Conservation (phyloP, 352 stramenopile species). For the Elongisporangium anandrum region DNA sequence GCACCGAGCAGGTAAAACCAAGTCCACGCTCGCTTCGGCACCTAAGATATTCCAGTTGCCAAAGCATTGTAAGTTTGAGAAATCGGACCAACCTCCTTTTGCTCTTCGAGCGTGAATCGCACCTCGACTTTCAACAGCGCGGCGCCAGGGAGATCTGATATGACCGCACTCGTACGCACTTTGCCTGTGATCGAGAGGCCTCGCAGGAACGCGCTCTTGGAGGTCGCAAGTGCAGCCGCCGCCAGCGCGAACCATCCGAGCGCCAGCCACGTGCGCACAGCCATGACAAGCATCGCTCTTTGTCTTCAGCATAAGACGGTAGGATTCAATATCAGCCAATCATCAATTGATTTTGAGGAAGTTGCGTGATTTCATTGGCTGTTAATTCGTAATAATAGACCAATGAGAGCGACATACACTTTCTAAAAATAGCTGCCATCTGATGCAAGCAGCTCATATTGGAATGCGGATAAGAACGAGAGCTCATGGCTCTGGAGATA, state of each 20-base stretch:
- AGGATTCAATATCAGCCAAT: not conserved
- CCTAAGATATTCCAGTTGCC: not conserved
- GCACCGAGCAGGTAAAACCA: conserved; percentile 70
- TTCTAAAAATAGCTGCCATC: not conserved
- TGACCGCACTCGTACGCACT: conserved; percentile 17
- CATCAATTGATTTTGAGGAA: too few relatives aligned
- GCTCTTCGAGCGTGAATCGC: not conserved
- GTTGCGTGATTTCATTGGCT: not conserved
- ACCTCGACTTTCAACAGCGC: conserved; percentile 33
- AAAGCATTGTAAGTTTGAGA: not conserved
- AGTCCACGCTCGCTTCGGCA: conserved; percentile 58
- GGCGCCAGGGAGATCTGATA: conserved; percentile 20
- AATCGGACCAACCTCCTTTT: too few relatives aligned
- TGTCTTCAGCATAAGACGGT: not conserved
- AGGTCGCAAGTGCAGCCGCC: conserved; percentile 22
- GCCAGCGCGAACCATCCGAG: conserved; percentile 13
- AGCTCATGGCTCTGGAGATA: not conserved
- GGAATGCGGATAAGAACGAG: not conserved
- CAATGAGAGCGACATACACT: not conserved
- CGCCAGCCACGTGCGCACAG: conserved; percentile 8
- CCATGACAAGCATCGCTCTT: conserved; percentile 6
- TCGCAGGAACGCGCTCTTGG: conserved; percentile 30
- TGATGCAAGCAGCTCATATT: conserved; percentile 8
- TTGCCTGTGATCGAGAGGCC: conserved; percentile 40
- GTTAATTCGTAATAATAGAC: not conserved